These are phyloP conservation scores for Hyaloscypha variabilis DNA, from an alignment of 495 filamentous ascomycete species.

Conservation along the genomic window DNA sequence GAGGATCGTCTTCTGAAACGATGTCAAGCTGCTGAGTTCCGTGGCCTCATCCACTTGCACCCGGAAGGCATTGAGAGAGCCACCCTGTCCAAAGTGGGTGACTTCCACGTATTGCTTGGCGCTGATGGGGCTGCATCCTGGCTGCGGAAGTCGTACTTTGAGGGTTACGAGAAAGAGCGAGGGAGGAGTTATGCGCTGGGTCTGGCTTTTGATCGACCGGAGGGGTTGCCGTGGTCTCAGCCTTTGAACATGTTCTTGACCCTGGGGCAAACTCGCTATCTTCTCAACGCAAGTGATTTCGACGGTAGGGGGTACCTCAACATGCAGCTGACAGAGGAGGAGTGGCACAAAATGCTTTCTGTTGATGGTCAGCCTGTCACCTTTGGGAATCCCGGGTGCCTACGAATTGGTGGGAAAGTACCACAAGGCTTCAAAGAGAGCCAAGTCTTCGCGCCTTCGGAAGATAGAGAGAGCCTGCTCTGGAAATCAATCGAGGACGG, in stretches of 20 bases:
- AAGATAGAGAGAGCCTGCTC: slow-evolving; percentile 33
- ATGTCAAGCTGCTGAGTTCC: slow-evolving; percentile 37
- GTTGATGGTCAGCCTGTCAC: slow-evolving; percentile 39
- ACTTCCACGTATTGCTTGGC: slow-evolving; percentile 42
- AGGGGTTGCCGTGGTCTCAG: slow-evolving; percentile 41
- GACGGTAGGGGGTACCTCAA: slow-evolving; percentile 42
- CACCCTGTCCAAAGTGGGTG: slow-evolving; percentile 38
- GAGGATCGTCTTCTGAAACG: slow-evolving; percentile 41
- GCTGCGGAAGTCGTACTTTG: slow-evolving; percentile 38
- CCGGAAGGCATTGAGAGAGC: slow-evolving; percentile 38
- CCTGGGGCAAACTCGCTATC: slow-evolving; percentile 41
- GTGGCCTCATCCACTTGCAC: slow-evolving; percentile 38
- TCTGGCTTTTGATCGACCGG: slow-evolving; percentile 39
- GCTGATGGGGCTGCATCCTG: slow-evolving; percentile 41
- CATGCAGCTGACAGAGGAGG: slow-evolving; percentile 44
- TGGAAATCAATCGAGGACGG: slow-evolving; percentile 43
- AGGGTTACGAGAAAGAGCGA: slow-evolving; percentile 43
- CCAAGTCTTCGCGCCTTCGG: slow-evolving; percentile 38
- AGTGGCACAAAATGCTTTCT: slow-evolving; percentile 42
- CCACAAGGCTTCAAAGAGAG: slow-evolving; percentile 36
- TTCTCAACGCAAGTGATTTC: slow-evolving; percentile 41
- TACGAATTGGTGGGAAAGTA: slow-evolving; percentile 35
- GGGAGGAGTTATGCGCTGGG: slow-evolving; percentile 41
- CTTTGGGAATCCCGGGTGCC: slow-evolving; percentile 39
- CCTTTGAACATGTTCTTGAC: slow-evolving; percentile 44